phyloP scores from a whole-genome alignment of 2,329 filamentous ascomycete genomes.

The Microdochium nivale region DNA sequence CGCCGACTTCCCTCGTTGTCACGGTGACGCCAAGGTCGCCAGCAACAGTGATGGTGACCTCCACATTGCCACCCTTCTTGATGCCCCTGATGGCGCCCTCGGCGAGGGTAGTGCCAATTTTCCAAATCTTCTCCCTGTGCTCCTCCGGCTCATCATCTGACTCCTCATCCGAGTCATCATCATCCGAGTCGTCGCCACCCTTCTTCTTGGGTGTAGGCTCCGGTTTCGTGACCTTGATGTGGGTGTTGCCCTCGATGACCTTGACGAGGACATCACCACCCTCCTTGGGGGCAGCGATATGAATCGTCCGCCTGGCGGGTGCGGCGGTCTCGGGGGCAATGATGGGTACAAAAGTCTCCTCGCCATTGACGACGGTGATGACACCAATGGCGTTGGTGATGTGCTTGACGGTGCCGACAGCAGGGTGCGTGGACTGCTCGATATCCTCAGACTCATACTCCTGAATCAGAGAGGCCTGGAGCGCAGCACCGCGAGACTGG shows the following conservation, averaged over 20 bases:
- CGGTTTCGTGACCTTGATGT: constrained; percentile 89
- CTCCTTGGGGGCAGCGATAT: constrained; percentile 65
- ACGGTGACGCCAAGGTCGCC: constrained; percentile 73
- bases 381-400: constrained; percentile 84
- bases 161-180: constrained; percentile 53
- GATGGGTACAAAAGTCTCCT: constrained; percentile 70
- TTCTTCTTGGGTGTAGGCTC: constrained; percentile 67
- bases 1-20: constrained; percentile 77
- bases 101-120: constrained; percentile 71
- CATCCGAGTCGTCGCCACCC: constrained; percentile 42
- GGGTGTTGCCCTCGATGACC: constrained; percentile 77
- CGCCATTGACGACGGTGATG: constrained; percentile 49
- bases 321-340: constrained; percentile 81
- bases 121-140: constrained; percentile 84
- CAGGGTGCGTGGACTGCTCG: constrained; percentile 89
- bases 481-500: constrained; percentile 78
- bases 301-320: constrained; percentile 76
- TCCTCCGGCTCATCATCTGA: constrained; percentile 78
- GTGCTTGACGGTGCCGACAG: constrained; percentile 90
- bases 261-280: constrained; percentile 85
- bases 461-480: constrained; percentile 89
- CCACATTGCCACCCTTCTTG: constrained; percentile 84
- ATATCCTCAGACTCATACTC: constrained; percentile 93
- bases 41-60: constrained; percentile 84
- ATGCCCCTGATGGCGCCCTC: constrained; percentile 78